Evolutionary conservation across 2,329 filamentous ascomycete genomes (phyloP).

Genomic region (Rasamsonia emersonii): DNA sequence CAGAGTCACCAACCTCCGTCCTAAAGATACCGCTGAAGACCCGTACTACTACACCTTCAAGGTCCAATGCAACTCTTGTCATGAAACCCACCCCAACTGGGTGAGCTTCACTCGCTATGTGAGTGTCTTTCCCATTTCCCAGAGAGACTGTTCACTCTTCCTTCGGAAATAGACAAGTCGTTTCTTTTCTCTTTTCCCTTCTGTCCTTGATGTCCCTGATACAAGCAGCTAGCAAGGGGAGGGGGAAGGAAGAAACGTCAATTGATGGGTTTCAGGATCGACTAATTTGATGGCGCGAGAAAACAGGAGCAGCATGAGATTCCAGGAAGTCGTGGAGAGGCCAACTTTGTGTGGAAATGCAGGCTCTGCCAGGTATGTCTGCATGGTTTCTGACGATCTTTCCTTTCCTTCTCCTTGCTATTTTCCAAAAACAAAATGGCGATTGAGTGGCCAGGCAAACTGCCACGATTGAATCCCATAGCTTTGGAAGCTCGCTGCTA

Average conservation of each 20-base stretch:
- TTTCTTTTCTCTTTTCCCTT: too few relatives aligned
- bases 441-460: too few relatives aligned
- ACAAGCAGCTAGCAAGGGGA: too few relatives aligned
- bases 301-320: constrained; percentile 83
- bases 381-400: neutral
- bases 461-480: too few relatives aligned
- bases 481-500: too few relatives aligned
- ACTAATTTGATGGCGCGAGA: too few relatives aligned
- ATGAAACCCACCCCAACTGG: constrained; percentile 79
- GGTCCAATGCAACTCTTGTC: constrained; percentile 96
- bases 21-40: constrained; percentile 67
- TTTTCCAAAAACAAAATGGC: too few relatives aligned
- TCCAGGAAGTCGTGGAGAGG: constrained; percentile 86
- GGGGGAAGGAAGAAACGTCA: too few relatives aligned
- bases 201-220: too few relatives aligned
- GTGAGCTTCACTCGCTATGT: constrained; percentile 85
- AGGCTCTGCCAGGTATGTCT: constrained; percentile 82
- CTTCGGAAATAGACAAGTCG: too few relatives aligned
- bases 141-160: too few relatives aligned
- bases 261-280: too few relatives aligned
- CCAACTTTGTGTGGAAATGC: constrained; percentile 99
- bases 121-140: constrained; percentile 29
- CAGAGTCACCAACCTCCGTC: constrained; percentile 84
- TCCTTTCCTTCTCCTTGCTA: neutral
- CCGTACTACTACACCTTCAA: constrained; percentile 98